Base-by-base conservation (phyloP, 2,329 filamentous ascomycete genomes). In the Sarocladiaceae sp. region DNA sequence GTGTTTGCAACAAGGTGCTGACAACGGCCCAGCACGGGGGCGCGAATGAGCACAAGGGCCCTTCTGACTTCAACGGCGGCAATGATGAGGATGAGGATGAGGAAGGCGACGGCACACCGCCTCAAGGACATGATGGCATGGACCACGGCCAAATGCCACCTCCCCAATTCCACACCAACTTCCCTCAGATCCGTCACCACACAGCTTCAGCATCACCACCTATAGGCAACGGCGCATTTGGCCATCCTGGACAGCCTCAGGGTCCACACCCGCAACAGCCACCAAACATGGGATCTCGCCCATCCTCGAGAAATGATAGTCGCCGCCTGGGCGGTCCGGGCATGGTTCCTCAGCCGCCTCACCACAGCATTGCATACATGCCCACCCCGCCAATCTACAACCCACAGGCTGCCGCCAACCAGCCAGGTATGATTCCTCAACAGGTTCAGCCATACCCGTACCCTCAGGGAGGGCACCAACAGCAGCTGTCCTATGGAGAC, bases 21-120 rank as follows among this genome's bases (percentile, higher is more conserved):
- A 57, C 45, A 23, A 11, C 19, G 12, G 11, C 33, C 43, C 62
- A 96, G 89, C 95, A 95, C 72, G 89, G 89, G 56, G 84, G 82
- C 47, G 84, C 90, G 34, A 94, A 93, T 65, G 93, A 98, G 65
- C 91, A 97, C 68, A 98, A 97, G 68, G 91, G 91, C 2, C 93
- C 93, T 1, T 76, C 78, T 45, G 93, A 98, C 65, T 98, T 95
- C 66, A 86, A 84, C 58, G 88, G 88, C 52, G 84, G 85, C 50
- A 85, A 85, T 53, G 88, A 93, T 43, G 90, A 96, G 41, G 89
- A 94, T 13, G 87, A 85, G 21, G 85, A 87, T 19, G 84, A 89
- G 29, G 82, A 83, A 47, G 59, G 50, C 39, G 83, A 85, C 23
- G 83, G 75, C 47, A 86, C 85, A 6, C 85, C 85, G 37, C 48